A percentile compares a stretch with the other conserved stretches of the same genome.
Conservation (phyloP, 2,329 filamentous ascomycete genomes). For the Colletotrichum echinochloae region DNA sequence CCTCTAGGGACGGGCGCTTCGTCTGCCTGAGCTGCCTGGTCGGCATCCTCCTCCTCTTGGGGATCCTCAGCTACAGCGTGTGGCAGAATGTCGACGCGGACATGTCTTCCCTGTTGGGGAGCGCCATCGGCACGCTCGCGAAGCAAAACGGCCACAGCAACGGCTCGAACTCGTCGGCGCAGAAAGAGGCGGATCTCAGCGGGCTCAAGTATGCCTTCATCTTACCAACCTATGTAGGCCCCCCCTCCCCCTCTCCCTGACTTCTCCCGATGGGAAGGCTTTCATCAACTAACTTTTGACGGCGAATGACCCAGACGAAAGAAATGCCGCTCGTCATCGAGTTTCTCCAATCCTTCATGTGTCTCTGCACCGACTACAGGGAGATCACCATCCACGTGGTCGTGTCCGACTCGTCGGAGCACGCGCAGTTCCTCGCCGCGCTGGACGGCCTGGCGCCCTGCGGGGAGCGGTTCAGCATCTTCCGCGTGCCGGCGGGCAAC, state of each 20-base stretch:
- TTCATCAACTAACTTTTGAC: neutral
- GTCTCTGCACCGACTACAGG: slow-evolving; percentile 28
- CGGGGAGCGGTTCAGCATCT: slow-evolving; percentile 23
- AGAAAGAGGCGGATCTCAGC: neutral
- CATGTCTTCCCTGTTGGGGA: neutral
- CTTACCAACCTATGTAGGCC: slow-evolving; percentile 30
- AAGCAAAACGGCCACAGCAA: neutral
- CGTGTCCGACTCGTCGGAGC: slow-evolving; percentile 20
- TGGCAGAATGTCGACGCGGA: neutral
- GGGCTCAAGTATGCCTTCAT: slow-evolving; percentile 22
- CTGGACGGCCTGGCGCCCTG: slow-evolving; percentile 6
- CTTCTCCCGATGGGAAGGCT: too few species aligned
- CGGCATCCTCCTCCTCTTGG: neutral
- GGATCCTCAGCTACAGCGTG: neutral
- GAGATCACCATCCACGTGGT: slow-evolving; percentile 23
- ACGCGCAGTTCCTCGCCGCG: slow-evolving; percentile 1
- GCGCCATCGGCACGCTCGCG: neutral
- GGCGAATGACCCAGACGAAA: neutral
- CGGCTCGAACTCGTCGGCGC: neutral
- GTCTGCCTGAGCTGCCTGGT: slow-evolving; percentile 18
- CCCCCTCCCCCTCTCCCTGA: too few species aligned
- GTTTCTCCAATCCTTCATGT: slow-evolving; percentile 30
- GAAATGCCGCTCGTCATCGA: slow-evolving; percentile 20
- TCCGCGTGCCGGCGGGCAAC: slow-evolving; percentile 11
- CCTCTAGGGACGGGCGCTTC: neutral